A percentile compares a stretch with the other conserved stretches of the same genome.
phyloP scores from a whole-genome alignment of 768 basidiomycete species.

The Chalciporus piperatus region DNA sequence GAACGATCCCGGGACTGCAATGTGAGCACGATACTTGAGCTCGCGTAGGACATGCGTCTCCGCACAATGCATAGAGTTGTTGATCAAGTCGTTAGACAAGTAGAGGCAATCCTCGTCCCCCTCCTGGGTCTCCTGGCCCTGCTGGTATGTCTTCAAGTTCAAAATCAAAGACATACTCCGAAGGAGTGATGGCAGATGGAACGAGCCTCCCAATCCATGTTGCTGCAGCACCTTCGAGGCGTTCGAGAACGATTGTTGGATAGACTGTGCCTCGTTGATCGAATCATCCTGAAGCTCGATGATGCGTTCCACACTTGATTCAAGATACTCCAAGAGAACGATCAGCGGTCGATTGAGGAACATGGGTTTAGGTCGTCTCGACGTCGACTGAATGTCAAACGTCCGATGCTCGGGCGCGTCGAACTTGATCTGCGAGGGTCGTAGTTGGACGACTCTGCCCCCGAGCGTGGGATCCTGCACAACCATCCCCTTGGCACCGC shows the following conservation, averaged over 20 bases:
- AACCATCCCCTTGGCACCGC: conserved; percentile 50
- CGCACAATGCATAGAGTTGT: conserved; percentile 35
- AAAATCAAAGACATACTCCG: conserved; percentile 35
- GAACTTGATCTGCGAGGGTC: conserved; percentile 51
- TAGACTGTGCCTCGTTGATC: conserved; percentile 35
- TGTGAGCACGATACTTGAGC: conserved; percentile 50
- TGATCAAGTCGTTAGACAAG: conserved; percentile 37
- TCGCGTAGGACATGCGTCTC: conserved; percentile 48
- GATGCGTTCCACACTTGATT: conserved; percentile 34
- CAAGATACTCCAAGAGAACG: conserved; percentile 45
- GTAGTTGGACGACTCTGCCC: conserved; percentile 37
- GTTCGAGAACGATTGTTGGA: conserved; percentile 32
- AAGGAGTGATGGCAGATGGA: conserved; percentile 43
- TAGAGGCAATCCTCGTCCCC: neutral
- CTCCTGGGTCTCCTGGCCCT: conserved; percentile 3
- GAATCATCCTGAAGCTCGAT: conserved; percentile 36
- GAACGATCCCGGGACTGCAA: conserved; percentile 45
- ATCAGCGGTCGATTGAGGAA: conserved; percentile 50
- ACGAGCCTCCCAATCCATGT: conserved; percentile 46
- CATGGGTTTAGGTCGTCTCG: conserved; percentile 39
- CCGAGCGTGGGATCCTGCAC: conserved; percentile 38
- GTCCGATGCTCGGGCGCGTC: conserved; percentile 34
- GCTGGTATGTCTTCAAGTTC: conserved; percentile 23
- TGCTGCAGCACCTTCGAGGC: conserved; percentile 40
- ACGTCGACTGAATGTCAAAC: conserved; percentile 49